Conservation (phyloP, 208 protist genomes). For the Leishmania turanica region DNA sequence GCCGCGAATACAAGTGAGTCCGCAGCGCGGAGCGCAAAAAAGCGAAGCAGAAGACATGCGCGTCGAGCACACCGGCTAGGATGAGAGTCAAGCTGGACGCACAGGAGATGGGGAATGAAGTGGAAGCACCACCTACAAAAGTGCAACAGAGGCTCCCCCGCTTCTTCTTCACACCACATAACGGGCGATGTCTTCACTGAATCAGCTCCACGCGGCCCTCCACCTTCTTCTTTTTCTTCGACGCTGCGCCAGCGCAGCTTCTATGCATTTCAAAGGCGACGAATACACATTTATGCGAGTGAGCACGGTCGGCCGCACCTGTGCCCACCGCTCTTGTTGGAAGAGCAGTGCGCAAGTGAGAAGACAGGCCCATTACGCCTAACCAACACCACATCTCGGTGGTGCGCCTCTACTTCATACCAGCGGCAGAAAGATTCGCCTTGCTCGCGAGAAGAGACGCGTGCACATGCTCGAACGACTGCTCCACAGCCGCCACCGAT, state of each 20-base stretch:
- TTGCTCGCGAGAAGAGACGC: conserved; percentile 58
- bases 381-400: neutral
- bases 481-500: conserved; percentile 53
- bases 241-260: neutral
- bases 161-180: neutral
- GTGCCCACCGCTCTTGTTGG: neutral
- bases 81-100: neutral
- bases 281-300: neutral
- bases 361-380: neutral
- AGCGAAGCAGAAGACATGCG: neutral
- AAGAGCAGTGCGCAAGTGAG: neutral
- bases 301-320: no score
- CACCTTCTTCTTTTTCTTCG: neutral
- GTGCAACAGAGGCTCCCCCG: neutral
- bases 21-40: neutral
- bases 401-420: neutral
- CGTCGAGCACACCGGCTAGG: neutral
- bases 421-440: conserved; percentile 11
- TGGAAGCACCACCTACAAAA: neutral
- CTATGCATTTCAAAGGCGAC: neutral
- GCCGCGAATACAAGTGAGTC: neutral
- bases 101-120: neutral
- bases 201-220: neutral
- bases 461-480: conserved; percentile 81
- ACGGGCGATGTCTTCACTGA: neutral